These are phyloP conservation scores for Gossypioides kirkii DNA, from an alignment of 345 rosid genomes.

Conservation along the genomic window DNA sequence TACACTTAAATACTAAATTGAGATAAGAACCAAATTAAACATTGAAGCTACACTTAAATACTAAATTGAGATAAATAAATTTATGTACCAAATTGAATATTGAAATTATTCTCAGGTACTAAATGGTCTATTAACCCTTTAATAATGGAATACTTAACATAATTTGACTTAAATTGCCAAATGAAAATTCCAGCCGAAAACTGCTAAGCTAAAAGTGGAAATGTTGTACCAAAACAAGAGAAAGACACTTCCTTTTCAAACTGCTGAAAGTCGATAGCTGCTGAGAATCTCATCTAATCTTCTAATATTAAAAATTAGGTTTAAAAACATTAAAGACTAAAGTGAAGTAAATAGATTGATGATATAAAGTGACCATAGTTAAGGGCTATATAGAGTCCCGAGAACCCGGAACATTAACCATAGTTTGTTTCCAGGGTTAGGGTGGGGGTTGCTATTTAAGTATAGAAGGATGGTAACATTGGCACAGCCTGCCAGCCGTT, in stretches of 20 bases:
- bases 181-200: not conserved
- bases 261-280: too few relatives aligned
- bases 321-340: not conserved
- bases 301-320: not conserved
- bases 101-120: rapidly evolving
- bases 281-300: not conserved
- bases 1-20: too few relatives aligned
- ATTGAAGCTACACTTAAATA: too few relatives aligned
- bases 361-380: slow-evolving; percentile 76
- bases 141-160: too few relatives aligned
- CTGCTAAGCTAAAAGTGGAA: not conserved
- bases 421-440: slow-evolving; percentile 35
- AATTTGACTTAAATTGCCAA: not conserved
- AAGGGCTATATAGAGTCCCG: not conserved
- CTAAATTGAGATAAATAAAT: rapidly evolving
- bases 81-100: too few relatives aligned
- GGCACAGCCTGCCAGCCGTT: slow-evolving; percentile 9
- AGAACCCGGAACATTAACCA: slow-evolving; percentile 31
- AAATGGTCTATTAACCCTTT: too few relatives aligned
- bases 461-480: not conserved
- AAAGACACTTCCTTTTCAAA: too few relatives aligned
- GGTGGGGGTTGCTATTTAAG: not conserved
- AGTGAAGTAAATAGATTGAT: slow-evolving; percentile 12
- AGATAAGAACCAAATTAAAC: rapidly evolving
- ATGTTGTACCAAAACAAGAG: not conserved